These are phyloP conservation scores for Aureobasidium sp. DNA, from an alignment of 2,329 filamentous ascomycete genomes.

Conservation along the genomic window DNA sequence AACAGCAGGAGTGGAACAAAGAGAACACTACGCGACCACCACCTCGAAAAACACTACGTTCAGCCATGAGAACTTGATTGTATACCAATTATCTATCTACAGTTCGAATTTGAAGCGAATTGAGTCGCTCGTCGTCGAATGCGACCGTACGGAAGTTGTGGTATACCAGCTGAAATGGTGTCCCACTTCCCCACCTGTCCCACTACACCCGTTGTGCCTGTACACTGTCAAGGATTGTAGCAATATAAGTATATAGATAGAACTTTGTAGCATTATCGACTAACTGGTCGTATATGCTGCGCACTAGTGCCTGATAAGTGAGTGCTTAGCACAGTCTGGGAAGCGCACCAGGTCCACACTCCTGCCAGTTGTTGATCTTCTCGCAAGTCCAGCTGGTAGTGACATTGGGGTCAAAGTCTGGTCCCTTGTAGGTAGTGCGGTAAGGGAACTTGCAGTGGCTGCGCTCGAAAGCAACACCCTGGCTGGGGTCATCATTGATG, in stretches of 20 bases:
- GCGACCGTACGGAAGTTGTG: too few relatives aligned
- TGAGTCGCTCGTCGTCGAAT: too few relatives aligned
- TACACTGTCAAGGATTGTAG: neutral
- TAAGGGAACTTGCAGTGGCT: constrained; percentile 30
- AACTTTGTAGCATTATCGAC: neutral
- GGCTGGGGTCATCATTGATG: constrained; percentile 26
- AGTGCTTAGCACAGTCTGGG: constrained; percentile 9
- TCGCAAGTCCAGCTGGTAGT: constrained; percentile 20
- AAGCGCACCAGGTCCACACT: constrained; percentile 9
- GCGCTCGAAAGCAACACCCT: constrained; percentile 33
- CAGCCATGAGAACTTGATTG: too few relatives aligned
- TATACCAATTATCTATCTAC: too few relatives aligned
- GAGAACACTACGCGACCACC: too few relatives aligned
- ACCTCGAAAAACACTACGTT: too few relatives aligned
- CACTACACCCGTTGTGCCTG: too few relatives aligned
- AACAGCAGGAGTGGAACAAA: too few relatives aligned
- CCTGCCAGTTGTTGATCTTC: constrained; percentile 12
- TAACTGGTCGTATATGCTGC: neutral
- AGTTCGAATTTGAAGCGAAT: too few relatives aligned
- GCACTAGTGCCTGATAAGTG: too few relatives aligned
- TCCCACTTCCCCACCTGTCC: too few relatives aligned
- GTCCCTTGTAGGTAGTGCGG: constrained; percentile 16
- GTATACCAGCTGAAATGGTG: too few relatives aligned
- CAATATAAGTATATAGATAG: neutral
- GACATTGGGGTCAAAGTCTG: constrained; percentile 21